phyloP scores from a whole-genome alignment of 108 stramenopile genomes.

The Stephanodiscus triporus region DNA sequence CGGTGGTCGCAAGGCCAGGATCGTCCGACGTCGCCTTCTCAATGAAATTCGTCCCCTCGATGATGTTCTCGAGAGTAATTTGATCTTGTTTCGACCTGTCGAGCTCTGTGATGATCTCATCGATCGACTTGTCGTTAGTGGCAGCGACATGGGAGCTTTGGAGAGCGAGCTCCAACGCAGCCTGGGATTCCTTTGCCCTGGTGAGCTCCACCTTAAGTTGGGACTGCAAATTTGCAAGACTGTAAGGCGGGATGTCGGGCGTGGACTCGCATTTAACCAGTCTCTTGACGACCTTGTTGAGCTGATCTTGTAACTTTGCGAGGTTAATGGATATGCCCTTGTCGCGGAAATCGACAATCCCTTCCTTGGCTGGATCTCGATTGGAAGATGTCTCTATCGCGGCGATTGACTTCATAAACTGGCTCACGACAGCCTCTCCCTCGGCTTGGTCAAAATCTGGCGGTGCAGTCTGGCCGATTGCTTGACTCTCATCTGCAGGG shows the following conservation, averaged over 20 bases:
- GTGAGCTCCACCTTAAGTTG: slow-evolving; percentile 29
- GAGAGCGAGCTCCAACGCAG: slow-evolving; percentile 16
- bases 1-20: neutral
- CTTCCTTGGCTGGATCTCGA: neutral
- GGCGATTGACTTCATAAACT: neutral
- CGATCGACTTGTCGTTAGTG: neutral
- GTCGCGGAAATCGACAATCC: neutral
- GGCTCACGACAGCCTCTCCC: too few relatives aligned
- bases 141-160: neutral
- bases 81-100: slow-evolving; percentile 18
- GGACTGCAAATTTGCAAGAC: slow-evolving; percentile 21
- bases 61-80: slow-evolving; percentile 18
- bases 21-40: slow-evolving; percentile 18
- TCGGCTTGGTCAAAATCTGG: neutral
- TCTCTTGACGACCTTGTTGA: neutral
- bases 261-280: neutral
- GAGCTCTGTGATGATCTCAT: slow-evolving; percentile 18
- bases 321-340: neutral
- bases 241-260: neutral
- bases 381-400: neutral
- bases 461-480: neutral
- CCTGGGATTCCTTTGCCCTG: slow-evolving; percentile 34
- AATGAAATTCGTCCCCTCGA: slow-evolving; percentile 29
- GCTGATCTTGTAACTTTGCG: slow-evolving; percentile 8
- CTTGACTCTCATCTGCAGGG: slow-evolving; percentile 5